phyloP scores from a whole-genome alignment of 768 basidiomycete genomes.

The Panaeolus papilionaceus region DNA sequence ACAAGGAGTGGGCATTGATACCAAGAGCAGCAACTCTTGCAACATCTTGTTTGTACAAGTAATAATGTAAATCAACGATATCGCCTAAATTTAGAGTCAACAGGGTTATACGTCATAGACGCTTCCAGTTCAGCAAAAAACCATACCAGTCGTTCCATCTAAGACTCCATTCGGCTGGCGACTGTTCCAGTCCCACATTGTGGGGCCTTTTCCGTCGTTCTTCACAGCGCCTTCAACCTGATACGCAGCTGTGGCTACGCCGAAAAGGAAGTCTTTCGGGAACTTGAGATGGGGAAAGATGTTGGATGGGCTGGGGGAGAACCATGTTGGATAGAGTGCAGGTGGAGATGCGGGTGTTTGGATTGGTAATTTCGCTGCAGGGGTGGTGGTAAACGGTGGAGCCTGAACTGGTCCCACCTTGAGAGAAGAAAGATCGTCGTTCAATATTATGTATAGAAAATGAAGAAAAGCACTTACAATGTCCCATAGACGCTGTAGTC shows the following conservation, averaged over 20 bases:
- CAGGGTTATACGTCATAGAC: background rate
- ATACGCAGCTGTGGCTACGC: constrained; percentile 58
- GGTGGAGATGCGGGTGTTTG: constrained; percentile 50
- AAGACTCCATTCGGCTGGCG: constrained; percentile 46
- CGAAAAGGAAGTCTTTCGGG: constrained; percentile 55
- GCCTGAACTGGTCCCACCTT: constrained; percentile 50
- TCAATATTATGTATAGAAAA: background rate
- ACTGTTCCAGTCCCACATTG: constrained; percentile 57
- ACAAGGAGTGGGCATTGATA: constrained; percentile 58
- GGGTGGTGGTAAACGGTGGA: constrained; percentile 53
- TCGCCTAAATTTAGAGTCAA: constrained; percentile 38
- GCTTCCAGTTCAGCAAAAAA: background rate
- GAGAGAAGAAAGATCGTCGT: background rate
- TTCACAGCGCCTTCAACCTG: constrained; percentile 60
- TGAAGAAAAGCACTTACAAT: constrained; percentile 33
- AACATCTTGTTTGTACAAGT: constrained; percentile 58
- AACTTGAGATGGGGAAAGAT: constrained; percentile 51
- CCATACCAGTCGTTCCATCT: constrained; percentile 51
- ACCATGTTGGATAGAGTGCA: constrained; percentile 52
- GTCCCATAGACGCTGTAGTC: constrained; percentile 48
- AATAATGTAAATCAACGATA: constrained; percentile 56
- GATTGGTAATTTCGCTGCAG: constrained; percentile 42
- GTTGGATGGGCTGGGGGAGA: constrained; percentile 47
- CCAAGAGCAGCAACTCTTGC: constrained; percentile 56
- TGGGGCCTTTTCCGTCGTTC: constrained; percentile 55